Conservation (phyloP, 148 eudicot species). For the Fallopia convolvulus region DNA sequence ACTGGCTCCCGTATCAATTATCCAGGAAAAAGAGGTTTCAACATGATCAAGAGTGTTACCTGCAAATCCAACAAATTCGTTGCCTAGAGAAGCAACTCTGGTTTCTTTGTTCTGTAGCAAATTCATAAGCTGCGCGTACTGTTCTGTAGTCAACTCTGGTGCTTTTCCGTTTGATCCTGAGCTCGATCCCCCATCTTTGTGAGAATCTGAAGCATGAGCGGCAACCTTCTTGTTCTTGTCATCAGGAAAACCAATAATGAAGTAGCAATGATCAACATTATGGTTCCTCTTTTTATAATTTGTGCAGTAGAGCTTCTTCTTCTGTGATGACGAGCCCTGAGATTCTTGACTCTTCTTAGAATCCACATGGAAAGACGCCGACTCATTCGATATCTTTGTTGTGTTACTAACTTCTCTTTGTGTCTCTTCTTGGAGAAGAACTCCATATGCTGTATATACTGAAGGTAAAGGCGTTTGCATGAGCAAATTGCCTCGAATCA, state of each 20-base stretch:
- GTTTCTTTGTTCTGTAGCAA: no score
- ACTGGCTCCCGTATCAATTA: no score
- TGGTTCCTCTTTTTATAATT: background rate
- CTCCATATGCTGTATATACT: background rate
- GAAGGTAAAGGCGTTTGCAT: background rate
- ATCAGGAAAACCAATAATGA: background rate
- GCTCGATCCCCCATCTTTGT: no score
- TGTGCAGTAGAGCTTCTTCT: background rate
- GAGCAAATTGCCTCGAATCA: background rate
- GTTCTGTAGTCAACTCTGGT: background rate
- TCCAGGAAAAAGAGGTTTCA: no score
- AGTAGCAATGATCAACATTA: background rate
- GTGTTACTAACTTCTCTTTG: background rate
- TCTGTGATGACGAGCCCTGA: background rate
- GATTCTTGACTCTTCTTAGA: background rate
- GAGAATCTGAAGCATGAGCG: no score
- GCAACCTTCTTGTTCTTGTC: no score
- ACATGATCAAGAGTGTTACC: no score
- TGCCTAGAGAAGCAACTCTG: no score
- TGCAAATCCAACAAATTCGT: no score
- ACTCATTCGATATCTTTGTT: background rate
- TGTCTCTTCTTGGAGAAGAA: background rate
- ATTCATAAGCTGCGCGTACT: no score
- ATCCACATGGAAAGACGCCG: background rate
- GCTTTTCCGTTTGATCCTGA: background rate